A percentile compares a stretch with the other conserved stretches of the same genome.
Evolutionary conservation across 106 monocot species (phyloP).

Genomic region (Acorus gramineus): DNA sequence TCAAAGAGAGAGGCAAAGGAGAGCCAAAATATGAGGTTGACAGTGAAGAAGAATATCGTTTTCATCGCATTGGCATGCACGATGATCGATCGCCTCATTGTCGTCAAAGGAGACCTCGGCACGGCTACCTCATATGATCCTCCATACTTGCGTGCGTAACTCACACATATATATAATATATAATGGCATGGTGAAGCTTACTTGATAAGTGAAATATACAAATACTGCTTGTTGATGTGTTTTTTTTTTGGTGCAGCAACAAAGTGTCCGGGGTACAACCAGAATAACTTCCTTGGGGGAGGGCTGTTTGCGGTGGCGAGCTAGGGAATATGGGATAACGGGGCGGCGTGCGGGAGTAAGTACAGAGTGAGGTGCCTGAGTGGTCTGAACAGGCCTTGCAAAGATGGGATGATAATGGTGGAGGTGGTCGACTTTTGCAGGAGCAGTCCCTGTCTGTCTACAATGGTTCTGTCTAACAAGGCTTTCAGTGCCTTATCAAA

Average conservation of each 20-base stretch:
- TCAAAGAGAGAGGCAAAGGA: too few relatives aligned
- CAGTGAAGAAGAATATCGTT: too few relatives aligned
- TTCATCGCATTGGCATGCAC: too few relatives aligned
- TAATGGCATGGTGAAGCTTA: too few relatives aligned
- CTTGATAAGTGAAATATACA: too few relatives aligned
- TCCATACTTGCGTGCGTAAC: conserved; percentile 2
- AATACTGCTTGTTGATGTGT: neutral
- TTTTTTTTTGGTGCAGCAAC: conserved; percentile 3
- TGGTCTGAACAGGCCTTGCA: neutral
- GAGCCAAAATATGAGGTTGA: too few relatives aligned
- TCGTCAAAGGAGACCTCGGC: conserved; percentile 2
- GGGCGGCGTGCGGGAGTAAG: conserved; percentile 6
- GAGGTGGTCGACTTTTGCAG: neutral
- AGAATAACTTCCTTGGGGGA: neutral
- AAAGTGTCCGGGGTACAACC: neutral
- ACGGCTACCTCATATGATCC: conserved; percentile 9
- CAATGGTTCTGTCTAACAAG: neutral
- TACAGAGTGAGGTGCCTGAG: conserved; percentile 7
- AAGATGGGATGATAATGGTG: neutral
- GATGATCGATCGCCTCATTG: neutral
- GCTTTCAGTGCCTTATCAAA: neutral
- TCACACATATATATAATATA: too few relatives aligned
- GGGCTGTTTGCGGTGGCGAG: conserved; percentile 2
- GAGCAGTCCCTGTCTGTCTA: neutral
- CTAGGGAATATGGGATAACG: conserved; percentile 10